These are phyloP conservation scores for Erodium chrysanthum DNA, from an alignment of 441 rosid species.

Conservation along the genomic window DNA sequence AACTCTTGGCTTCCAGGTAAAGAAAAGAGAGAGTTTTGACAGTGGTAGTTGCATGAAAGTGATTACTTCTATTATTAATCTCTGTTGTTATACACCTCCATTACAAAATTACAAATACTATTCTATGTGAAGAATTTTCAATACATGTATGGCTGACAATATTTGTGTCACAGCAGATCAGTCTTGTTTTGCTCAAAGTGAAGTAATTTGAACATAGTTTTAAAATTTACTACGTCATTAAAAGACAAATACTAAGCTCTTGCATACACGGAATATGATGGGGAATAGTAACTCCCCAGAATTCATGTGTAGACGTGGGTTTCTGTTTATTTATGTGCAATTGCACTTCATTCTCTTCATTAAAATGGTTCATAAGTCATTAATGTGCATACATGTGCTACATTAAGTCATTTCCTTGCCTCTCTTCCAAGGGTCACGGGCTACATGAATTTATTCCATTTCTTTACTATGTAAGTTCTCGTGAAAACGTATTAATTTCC, in stretches of 20 bases:
- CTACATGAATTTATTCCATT: not conserved
- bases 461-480: not conserved
- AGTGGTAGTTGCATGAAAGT: not conserved
- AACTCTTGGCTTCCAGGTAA: slow-evolving; percentile 92
- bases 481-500: not conserved
- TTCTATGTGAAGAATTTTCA: not conserved
- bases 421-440: not conserved
- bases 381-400: too few relatives aligned
- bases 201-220: not conserved
- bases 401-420: not conserved
- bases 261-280: not conserved
- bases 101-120: not conserved
- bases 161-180: not conserved
- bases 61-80: not conserved
- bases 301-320: not conserved
- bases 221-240: not conserved
- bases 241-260: not conserved
- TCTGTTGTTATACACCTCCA: not conserved
- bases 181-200: not conserved
- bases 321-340: not conserved
- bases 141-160: not conserved
- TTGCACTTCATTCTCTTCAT: not conserved
- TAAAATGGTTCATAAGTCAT: too few relatives aligned
- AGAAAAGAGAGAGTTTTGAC: slow-evolving; percentile 17
- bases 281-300: not conserved